These are phyloP conservation scores for Cordia subcordata DNA, from an alignment of 257 asterid genomes.

Conservation along the genomic window DNA sequence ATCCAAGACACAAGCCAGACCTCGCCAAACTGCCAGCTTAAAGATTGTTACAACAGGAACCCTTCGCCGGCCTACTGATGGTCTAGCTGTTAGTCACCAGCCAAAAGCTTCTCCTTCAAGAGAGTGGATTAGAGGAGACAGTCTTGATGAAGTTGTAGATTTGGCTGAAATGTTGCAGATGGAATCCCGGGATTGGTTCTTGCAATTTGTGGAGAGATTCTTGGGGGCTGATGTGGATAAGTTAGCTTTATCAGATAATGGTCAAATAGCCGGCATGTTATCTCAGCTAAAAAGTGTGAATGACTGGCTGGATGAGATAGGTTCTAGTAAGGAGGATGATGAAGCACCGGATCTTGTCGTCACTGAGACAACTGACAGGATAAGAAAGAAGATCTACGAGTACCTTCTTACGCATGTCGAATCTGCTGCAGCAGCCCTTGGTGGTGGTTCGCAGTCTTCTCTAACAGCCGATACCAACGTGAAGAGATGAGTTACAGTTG, in stretches of 20 bases:
- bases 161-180: constrained; percentile 59
- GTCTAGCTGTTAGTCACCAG: constrained; percentile 35
- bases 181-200: constrained; percentile 94
- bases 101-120: constrained; percentile 39
- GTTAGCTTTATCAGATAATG: constrained; percentile 71
- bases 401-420: constrained; percentile 95
- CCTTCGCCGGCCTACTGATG: constrained; percentile 46
- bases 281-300: constrained; percentile 93
- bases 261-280: constrained; percentile 92
- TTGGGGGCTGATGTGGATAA: constrained; percentile 83
- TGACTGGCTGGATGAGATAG: constrained; percentile 89
- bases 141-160: constrained; percentile 78
- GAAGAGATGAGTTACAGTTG: constrained; percentile 36
- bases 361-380: constrained; percentile 67
- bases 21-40: constrained; percentile 42
- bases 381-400: constrained; percentile 91
- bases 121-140: constrained; percentile 91
- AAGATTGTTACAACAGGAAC: constrained; percentile 40
- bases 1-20: constrained; percentile 38
- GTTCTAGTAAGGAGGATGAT: constrained; percentile 52
- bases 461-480: constrained; percentile 43
- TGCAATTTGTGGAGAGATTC: constrained; percentile 86
- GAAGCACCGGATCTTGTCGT: constrained; percentile 45
- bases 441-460: constrained; percentile 51
- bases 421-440: constrained; percentile 95